Evolutionary conservation across 192 early-diverging fungal genomes (phyloP).

Genomic region (Thamnidium elegans): DNA sequence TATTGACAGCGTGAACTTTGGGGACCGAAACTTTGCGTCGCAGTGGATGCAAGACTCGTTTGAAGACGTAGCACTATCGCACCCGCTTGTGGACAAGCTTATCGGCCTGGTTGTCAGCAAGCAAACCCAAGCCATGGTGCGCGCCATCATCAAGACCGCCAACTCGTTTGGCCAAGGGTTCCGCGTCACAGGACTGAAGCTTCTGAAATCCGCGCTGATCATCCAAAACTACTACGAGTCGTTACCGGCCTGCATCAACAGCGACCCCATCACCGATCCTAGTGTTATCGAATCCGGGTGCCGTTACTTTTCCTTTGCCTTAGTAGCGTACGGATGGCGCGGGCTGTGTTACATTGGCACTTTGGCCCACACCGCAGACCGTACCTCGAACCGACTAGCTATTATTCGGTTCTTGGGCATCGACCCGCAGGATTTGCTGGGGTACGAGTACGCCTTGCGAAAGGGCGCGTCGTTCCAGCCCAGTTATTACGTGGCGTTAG

Average conservation of each 20-base stretch:
- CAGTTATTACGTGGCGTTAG: conserved; percentile 71
- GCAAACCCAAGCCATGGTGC: conserved; percentile 44
- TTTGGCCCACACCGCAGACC: conserved; percentile 34
- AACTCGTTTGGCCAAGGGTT: conserved; percentile 58
- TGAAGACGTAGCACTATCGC: conserved; percentile 34
- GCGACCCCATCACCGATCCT: conserved; percentile 18
- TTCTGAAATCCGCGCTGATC: conserved; percentile 51
- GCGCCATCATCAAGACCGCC: conserved; percentile 42
- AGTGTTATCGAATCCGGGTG: conserved; percentile 41
- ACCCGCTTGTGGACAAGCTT: conserved; percentile 30
- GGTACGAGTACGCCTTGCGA: conserved; percentile 63
- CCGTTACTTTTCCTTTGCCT: conserved; percentile 54
- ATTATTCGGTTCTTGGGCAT: conserved; percentile 62
- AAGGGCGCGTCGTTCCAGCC: conserved; percentile 62
- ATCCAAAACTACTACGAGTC: conserved; percentile 51
- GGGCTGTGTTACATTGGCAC: conserved; percentile 30
- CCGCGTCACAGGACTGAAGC: conserved; percentile 50
- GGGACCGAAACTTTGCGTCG: conserved; percentile 30
- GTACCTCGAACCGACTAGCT: conserved; percentile 62
- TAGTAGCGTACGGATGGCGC: conserved; percentile 54
- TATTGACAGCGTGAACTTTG: conserved; percentile 46
- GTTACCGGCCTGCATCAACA: neutral
- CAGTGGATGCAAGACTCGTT: conserved; percentile 39
- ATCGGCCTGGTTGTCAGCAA: conserved; percentile 40
- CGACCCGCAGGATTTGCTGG: conserved; percentile 60